Base-by-base conservation (phyloP, 2,329 filamentous ascomycete genomes). In the Aspergillus sp. region DNA sequence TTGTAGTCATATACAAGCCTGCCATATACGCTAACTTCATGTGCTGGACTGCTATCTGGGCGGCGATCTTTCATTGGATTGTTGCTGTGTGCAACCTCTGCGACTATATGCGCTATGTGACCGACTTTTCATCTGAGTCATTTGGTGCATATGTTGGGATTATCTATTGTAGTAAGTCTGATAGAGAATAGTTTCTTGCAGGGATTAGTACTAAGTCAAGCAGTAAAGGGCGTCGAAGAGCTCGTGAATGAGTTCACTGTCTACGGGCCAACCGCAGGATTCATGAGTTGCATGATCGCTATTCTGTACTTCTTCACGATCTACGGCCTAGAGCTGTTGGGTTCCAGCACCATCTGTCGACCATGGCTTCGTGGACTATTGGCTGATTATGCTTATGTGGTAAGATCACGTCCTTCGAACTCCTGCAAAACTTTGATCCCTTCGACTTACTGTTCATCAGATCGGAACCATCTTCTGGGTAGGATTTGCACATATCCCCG, bases 401-500 rank as follows among this genome's bases (percentile, higher is more conserved):
- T 80, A 68, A 63, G 75, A 19, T 19, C 19, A 19, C 19, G 2
- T 19, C 19, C 19, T 19, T 19, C 19, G 19, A 19, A 19, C 19
- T 19, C 19, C 19, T 19, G 19, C 19, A 19, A 19, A 19, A 19
- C 19, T 19, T 19, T 19, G 19, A 19, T 19, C 19, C 19, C 3
- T 19, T 19, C 19, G 19, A 19, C 19, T 19, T 19, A 19, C 19
- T 19, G 19, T 19, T 19, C 19, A 19, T 19, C 19, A 79, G 70
- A 79, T 83, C 27, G 80, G 79, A 2, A 84, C 82, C 0, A 71
- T 95, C 64, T 95, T 95, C 82, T 95, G 95, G 75, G 91, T 91
- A 0, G 91, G 91, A 1, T 96, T 95, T 69, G 88, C 92, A 2
- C 89, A 93, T 74, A 85, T 94, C 84, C 50, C 84, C 60, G 91